Base-by-base conservation (phyloP, 2,329 filamentous ascomycete species). In the Colletotrichum sp. region DNA sequence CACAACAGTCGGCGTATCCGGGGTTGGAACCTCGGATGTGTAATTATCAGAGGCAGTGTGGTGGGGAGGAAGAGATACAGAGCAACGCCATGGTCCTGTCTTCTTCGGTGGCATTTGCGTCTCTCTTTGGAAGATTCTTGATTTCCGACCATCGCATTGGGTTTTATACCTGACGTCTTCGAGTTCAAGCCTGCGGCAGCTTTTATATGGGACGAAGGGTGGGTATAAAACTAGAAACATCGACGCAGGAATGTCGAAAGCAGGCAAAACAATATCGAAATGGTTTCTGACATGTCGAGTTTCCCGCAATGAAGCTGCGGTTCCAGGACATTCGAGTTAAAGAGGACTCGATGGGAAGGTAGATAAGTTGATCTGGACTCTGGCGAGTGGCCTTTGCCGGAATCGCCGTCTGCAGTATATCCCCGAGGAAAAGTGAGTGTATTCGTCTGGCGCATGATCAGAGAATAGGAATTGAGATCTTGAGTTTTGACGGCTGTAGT, bases 121-220 rank as follows among this genome's bases (percentile, higher is more conserved):
- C 16, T 21, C 44, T 7, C 44, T n/a, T 12, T n/a, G 8, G 0
- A 10, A 34, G 13, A 6, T 13, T 13, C 10, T 49, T 49, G 44
- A 49, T 21, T 13, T 4, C 10, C n/a, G 6, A 49, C 6, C 44
- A 49, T 21, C 39, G 16, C 2, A n/a, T 1, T 10, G 5, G 39
- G 18, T 12, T 44, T 44, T n/a, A n/a, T 44, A n/a, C 18, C 0
- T 0, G 9, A 3, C 5, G 0, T n/a, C 18, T 44, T 44, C 8
- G 1, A 12, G 1, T 4, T 4, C 18, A 44, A 44, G 39, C 39
- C 1, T 0, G 18, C 5, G 3, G 39, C 39, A 44, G 39, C 0
- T 44, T n/a, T n/a, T 18, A 0, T n/a, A 3, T 10, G 18, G 5
- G 39, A n/a, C 6, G 39, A 10, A 0, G 0, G 16, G 16, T 0